These are phyloP conservation scores for Ustilago cynodontis DNA, from an alignment of 1,284 basidiomycete genomes.

Conservation along the genomic window DNA sequence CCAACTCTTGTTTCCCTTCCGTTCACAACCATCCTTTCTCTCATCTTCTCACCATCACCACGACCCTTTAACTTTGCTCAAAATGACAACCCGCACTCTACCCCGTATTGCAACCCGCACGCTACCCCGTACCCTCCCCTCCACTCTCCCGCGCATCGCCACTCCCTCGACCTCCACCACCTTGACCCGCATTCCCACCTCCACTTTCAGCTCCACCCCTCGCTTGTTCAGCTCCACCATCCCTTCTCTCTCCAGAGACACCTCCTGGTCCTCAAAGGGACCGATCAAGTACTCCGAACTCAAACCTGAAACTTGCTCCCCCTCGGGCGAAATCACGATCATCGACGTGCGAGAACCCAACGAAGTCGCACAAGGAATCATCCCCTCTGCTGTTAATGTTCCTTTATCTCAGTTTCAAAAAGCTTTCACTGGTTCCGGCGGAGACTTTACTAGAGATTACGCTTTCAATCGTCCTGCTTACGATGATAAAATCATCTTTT, in stretches of 20 bases:
- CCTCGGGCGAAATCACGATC: conserved; percentile 75
- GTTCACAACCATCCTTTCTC: neutral
- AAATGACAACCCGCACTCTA: neutral
- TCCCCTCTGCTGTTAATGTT: conserved; percentile 93
- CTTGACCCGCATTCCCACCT: neutral
- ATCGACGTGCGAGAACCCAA: conserved; percentile 89
- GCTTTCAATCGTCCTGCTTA: conserved; percentile 85
- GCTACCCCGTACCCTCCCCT: neutral
- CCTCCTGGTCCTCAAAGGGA: conserved; percentile 56
- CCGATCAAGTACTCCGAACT: conserved; percentile 84
- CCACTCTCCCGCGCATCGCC: neutral
- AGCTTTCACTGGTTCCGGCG: conserved; percentile 74
- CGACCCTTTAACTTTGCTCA: too few species aligned
- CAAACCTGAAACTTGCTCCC: conserved; percentile 83
- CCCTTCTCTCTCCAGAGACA: conserved; percentile 29
- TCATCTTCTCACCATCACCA: neutral
- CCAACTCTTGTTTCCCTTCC: too few species aligned
- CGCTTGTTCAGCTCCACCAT: conserved; percentile 11
- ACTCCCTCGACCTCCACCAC: neutral
- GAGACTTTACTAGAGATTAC: conserved; percentile 73
- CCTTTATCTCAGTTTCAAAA: conserved; percentile 84
- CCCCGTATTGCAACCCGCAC: neutral
- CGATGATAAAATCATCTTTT: conserved; percentile 87
- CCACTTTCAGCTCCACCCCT: neutral
- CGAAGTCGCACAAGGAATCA: conserved; percentile 92